Evolutionary conservation across 495 filamentous ascomycete species (phyloP).

Genomic region (Penicillium longicatenatum): DNA sequence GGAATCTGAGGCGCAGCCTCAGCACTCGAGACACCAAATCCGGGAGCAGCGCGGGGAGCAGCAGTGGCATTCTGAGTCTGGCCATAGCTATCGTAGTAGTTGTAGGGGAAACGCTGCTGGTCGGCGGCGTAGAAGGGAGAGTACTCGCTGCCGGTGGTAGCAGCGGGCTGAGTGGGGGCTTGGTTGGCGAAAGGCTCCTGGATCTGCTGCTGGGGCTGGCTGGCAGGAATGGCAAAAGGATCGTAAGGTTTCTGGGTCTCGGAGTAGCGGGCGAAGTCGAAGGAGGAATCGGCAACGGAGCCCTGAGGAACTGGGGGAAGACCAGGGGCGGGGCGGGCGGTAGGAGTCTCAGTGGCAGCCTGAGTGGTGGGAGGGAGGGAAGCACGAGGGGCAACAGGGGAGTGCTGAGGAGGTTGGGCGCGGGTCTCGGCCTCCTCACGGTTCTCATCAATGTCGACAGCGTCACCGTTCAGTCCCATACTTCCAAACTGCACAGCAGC

Average conservation of each 20-base stretch:
- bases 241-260: constrained; percentile 85
- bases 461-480: constrained; percentile 81
- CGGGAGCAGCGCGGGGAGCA: constrained; percentile 63
- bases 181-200: constrained; percentile 61
- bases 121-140: constrained; percentile 88
- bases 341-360: constrained; percentile 55
- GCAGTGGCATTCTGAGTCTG: constrained; percentile 77
- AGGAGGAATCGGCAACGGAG: constrained; percentile 44
- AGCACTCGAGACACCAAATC: constrained; percentile 68
- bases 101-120: constrained; percentile 75
- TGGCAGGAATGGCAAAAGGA: constrained; percentile 76
- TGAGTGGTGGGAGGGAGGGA: constrained; percentile 78
- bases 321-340: constrained; percentile 67
- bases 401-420: constrained; percentile 91
- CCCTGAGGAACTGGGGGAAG: constrained; percentile 67
- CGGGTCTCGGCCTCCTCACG: constrained; percentile 94
- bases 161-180: constrained; percentile 50
- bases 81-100: constrained; percentile 76
- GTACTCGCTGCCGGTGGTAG: constrained; percentile 73
- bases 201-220: constrained; percentile 63
- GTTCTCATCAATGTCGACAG: constrained; percentile 87
- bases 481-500: constrained; percentile 97
- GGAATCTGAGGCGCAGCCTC: constrained; percentile 79
- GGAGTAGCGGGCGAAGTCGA: constrained; percentile 68
- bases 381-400: constrained; percentile 87